phyloP scores from a whole-genome alignment of 768 basidiomycete species.

The Termitomyces titanicus region DNA sequence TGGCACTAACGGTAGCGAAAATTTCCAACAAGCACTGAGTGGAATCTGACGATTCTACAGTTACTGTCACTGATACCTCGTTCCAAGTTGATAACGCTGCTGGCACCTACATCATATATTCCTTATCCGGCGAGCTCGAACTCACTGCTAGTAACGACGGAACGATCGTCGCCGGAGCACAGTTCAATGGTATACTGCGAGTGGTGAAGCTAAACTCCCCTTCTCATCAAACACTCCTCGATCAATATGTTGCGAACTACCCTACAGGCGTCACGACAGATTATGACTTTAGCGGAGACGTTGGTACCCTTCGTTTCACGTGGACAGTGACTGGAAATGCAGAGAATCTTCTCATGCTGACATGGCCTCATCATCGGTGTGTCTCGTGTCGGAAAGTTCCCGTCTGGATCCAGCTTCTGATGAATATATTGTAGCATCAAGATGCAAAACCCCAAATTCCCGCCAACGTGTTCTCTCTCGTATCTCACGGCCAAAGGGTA shows the following conservation, averaged over 20 bases:
- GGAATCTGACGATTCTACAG: slow-evolving; percentile 9
- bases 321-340: slow-evolving; percentile 27
- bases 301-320: slow-evolving; percentile 27
- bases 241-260: slow-evolving; percentile 27
- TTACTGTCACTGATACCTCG: slow-evolving; percentile 21
- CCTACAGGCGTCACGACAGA: slow-evolving; percentile 25
- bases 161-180: slow-evolving; percentile 17
- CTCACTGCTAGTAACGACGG: slow-evolving; percentile 22
- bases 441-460: slow-evolving; percentile 24
- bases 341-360: slow-evolving; percentile 27
- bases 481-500: slow-evolving; percentile 31
- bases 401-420: background rate
- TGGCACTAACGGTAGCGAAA: slow-evolving; percentile 17
- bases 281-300: slow-evolving; percentile 26
- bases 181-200: slow-evolving; percentile 27
- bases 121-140: slow-evolving; percentile 25
- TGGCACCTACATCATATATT: slow-evolving; percentile 30
- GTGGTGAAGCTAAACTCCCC: slow-evolving; percentile 24
- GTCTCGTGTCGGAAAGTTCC: slow-evolving; percentile 7
- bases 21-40: background rate
- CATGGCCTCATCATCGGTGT: slow-evolving; percentile 32
- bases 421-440: slow-evolving; percentile 10
- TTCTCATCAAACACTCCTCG: slow-evolving; percentile 24
- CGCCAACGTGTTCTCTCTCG: slow-evolving; percentile 18
- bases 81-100: slow-evolving; percentile 25